Conservation (phyloP, 2,329 filamentous ascomycete genomes). For the Curvularia sp. region DNA sequence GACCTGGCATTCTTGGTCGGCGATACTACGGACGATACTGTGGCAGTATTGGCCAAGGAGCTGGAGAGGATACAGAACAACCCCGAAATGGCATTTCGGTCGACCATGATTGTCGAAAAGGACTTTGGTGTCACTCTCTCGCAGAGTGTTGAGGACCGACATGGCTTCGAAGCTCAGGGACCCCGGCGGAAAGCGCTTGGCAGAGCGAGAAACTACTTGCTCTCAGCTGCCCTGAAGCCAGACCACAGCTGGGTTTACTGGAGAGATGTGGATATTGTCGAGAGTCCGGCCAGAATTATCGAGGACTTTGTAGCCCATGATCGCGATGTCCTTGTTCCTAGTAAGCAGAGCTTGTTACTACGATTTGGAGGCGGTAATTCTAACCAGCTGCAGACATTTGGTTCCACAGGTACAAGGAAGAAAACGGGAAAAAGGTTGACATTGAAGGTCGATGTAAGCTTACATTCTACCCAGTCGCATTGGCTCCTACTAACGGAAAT, state of each 20-base stretch:
- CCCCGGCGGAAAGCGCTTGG: slow-evolving; percentile 91
- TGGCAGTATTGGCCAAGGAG: slow-evolving; percentile 84
- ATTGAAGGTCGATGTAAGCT: slow-evolving; percentile 91
- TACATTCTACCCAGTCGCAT: background rate
- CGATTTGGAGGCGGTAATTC: slow-evolving; percentile 1
- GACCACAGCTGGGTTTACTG: slow-evolving; percentile 99
- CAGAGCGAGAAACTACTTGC: slow-evolving; percentile 87
- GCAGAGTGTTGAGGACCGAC: slow-evolving; percentile 81
- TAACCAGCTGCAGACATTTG: slow-evolving; percentile 74
- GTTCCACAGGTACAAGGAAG: slow-evolving; percentile 86
- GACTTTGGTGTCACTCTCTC: slow-evolving; percentile 80
- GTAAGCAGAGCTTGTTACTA: slow-evolving; percentile 62
- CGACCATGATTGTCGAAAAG: slow-evolving; percentile 85
- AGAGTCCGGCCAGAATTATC: slow-evolving; percentile 84
- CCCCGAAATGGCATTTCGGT: slow-evolving; percentile 81
- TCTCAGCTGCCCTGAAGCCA: slow-evolving; percentile 82
- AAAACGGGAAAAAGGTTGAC: slow-evolving; percentile 68
- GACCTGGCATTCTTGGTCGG: slow-evolving; percentile 94
- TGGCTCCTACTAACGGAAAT: slow-evolving; percentile 6
- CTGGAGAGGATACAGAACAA: slow-evolving; percentile 86
- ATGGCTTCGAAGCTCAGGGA: slow-evolving; percentile 85
- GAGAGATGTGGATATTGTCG: slow-evolving; percentile 95
- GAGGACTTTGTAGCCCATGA: slow-evolving; percentile 97
- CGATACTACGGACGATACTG: slow-evolving; percentile 88
- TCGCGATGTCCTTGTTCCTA: slow-evolving; percentile 90